Evolutionary conservation across 441 rosid genomes (phyloP), one percentile per base, ranked within the genome.

Genomic region (Arabidopsis lyrata): DNA sequence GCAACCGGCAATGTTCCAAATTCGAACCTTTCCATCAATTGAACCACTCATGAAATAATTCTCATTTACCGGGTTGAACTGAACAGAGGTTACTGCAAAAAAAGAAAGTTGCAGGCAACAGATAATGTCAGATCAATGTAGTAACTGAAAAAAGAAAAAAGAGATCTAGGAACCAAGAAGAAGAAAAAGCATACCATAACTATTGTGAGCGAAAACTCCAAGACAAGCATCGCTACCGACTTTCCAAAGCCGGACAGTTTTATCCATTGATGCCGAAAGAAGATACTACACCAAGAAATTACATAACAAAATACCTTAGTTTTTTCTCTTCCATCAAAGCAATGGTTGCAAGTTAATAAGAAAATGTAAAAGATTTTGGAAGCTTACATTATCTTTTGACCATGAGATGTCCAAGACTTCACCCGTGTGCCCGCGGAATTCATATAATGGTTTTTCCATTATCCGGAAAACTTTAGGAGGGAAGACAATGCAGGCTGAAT

Each of bases 21-120:
- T 90, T n/a, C 99, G 93, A 77, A 93, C 86, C 83, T 91, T 96
- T 58, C 98, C 98, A 81, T 96, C 99, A 36, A 96, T 86, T 36
- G 99, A 89, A 67, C 99, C 99, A 63, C 94, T 96, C 82, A 94
- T 87, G 87, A 96, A 96, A 83, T 72, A 78, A 64, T 87, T 85
- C 72, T 90, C 90, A 74, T 92, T 90, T 12, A 83, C 82, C 6
- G 98, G 99, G 83, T 96, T 92, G 83, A 96, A 94, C 68, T 92
- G 91, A 20, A 90, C 89, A 66, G 90, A 85, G 12, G 98, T 96
- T 62, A 96, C 99, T 96, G 95, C 84, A 83, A 53, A 81, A 50
- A 29, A 29, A 50, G 20, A 59, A 60, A 13, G 74, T 67, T 36
- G 14, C 36, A 57, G 16, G 35, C 5, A 63, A 71, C 39, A 62